Evolutionary conservation across 345 rosid species (phyloP).

Genomic region (Arabis alpina): DNA sequence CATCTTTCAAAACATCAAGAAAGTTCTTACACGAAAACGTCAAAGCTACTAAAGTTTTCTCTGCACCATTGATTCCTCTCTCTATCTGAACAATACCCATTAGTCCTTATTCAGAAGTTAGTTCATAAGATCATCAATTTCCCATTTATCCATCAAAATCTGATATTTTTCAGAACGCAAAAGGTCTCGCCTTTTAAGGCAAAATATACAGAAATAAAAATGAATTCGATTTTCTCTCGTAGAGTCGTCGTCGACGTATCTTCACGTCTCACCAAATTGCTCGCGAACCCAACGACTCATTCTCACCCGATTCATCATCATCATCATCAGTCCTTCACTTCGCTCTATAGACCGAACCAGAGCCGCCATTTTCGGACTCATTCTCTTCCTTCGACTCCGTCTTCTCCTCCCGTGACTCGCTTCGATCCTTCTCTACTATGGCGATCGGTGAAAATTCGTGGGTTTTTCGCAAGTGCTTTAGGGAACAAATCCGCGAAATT

Average conservation of each 20-base stretch:
- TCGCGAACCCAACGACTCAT: conserved; percentile 25
- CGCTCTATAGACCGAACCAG: conserved; percentile 33
- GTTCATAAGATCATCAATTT: not conserved
- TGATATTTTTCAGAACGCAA: not conserved
- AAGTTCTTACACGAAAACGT: conserved; percentile 23
- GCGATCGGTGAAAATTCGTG: conserved; percentile 44
- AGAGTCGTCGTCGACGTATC: conserved; percentile 44
- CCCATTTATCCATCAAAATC: conserved; percentile 2
- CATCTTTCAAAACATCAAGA: conserved; percentile 18
- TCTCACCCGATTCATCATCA: conserved; percentile 27
- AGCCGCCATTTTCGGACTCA: conserved; percentile 36
- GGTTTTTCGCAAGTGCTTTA: conserved; percentile 46
- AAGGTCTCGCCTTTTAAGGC: conserved; percentile 28
- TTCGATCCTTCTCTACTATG: conserved; percentile 43
- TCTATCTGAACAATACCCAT: not conserved
- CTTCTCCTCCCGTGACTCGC: conserved; percentile 24
- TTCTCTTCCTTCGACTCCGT: conserved; percentile 21
- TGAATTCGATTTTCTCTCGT: conserved; percentile 52
- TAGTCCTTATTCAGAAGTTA: not conserved
- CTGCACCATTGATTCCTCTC: conserved; percentile 12
- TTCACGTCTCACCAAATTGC: conserved; percentile 46
- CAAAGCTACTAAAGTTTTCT: not conserved
- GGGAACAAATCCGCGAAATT: conserved; percentile 38
- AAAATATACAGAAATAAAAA: conserved; percentile 11
- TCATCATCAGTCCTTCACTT: conserved; percentile 6